Percentiles rank a stretch among this genome's conserved stretches.
These are phyloP conservation scores for Chaetomium sp. DNA, from an alignment of 2,329 filamentous ascomycete species.

Conservation along the genomic window DNA sequence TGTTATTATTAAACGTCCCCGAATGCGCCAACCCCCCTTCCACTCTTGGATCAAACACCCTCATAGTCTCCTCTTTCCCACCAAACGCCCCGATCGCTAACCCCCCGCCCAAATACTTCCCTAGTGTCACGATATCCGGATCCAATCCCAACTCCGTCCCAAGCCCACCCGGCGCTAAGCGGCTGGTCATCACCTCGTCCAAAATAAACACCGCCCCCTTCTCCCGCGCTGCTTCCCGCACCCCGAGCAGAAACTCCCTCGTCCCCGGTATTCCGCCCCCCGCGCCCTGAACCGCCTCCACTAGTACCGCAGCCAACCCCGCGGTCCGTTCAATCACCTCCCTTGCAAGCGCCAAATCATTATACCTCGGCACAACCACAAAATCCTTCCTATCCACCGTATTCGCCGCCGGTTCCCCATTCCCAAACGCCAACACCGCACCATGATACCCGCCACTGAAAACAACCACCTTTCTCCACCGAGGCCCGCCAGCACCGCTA, in stretches of 20 bases:
- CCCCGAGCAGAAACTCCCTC: constrained; percentile 43
- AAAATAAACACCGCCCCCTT: constrained; percentile 55
- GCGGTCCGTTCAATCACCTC: constrained; percentile 34
- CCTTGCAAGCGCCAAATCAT: constrained; percentile 45
- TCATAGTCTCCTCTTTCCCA: constrained; percentile 45
- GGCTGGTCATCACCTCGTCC: constrained; percentile 66
- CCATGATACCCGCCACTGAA: constrained; percentile 50
- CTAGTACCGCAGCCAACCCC: constrained; percentile 54
- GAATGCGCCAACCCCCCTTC: constrained; percentile 41
- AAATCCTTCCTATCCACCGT: constrained; percentile 49
- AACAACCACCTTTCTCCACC: constrained; percentile 33
- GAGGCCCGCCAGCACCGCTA: too few relatives aligned
- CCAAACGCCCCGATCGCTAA: constrained; percentile 55
- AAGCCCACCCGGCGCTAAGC: constrained; percentile 47
- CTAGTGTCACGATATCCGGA: constrained; percentile 51
- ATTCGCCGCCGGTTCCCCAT: constrained; percentile 32
- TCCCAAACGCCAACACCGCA: constrained; percentile 33
- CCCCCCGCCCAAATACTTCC: constrained; percentile 54
- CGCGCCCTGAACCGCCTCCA: constrained; percentile 61
- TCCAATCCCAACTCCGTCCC: constrained; percentile 36
- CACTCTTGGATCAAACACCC: constrained; percentile 42
- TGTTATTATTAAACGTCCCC: constrained; percentile 60
- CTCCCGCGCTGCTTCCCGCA: constrained; percentile 40
- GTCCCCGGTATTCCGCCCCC: constrained; percentile 51
- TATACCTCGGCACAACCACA: constrained; percentile 52